A percentile compares a stretch with the other conserved stretches of the same genome.
These are phyloP conservation scores for Suhomyces terraborum DNA, from an alignment of 1,139 yeast species.

Conservation along the genomic window DNA sequence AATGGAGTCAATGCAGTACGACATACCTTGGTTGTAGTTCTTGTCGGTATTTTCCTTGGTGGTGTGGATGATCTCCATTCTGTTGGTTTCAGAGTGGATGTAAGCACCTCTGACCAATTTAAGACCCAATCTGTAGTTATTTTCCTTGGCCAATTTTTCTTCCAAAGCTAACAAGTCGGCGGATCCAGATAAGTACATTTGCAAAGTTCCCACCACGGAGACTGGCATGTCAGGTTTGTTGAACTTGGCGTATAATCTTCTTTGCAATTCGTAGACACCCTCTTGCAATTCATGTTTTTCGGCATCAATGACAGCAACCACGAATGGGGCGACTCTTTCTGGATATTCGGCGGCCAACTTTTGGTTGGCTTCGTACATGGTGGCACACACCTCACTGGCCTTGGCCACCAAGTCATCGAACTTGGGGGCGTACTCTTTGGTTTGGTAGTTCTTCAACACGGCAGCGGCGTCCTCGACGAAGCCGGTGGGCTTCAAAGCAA, in stretches of 20 bases:
- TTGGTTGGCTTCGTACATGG: constrained; percentile 58
- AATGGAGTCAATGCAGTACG: constrained; percentile 64
- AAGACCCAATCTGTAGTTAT: constrained; percentile 75
- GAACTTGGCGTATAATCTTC: constrained; percentile 74
- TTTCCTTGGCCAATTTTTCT: constrained; percentile 60
- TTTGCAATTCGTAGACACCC: constrained; percentile 89
- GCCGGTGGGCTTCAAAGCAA: constrained; percentile 94
- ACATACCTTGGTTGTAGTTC: constrained; percentile 73
- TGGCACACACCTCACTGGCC: constrained; percentile 58
- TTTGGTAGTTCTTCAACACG: constrained; percentile 62
- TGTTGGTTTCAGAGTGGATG: constrained; percentile 81
- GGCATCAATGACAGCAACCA: constrained; percentile 88
- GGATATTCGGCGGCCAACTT: constrained; percentile 57
- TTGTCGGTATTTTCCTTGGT: constrained; percentile 77
- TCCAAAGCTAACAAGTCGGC: constrained; percentile 63
- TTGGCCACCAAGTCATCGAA: constrained; percentile 66
- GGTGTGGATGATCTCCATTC: constrained; percentile 66
- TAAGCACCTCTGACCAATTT: constrained; percentile 98
- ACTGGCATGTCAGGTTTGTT: constrained; percentile 61
- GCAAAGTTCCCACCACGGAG: constrained; percentile 88
- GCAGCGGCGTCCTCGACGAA: constrained; percentile 74
- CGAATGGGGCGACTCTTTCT: constrained; percentile 73
- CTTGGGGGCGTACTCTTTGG: constrained; percentile 44
- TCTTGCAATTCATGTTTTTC: constrained; percentile 86
- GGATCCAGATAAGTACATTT: constrained; percentile 83